These are phyloP conservation scores for Sordaria brevicollis DNA, from an alignment of 495 filamentous ascomycete species.

Conservation along the genomic window DNA sequence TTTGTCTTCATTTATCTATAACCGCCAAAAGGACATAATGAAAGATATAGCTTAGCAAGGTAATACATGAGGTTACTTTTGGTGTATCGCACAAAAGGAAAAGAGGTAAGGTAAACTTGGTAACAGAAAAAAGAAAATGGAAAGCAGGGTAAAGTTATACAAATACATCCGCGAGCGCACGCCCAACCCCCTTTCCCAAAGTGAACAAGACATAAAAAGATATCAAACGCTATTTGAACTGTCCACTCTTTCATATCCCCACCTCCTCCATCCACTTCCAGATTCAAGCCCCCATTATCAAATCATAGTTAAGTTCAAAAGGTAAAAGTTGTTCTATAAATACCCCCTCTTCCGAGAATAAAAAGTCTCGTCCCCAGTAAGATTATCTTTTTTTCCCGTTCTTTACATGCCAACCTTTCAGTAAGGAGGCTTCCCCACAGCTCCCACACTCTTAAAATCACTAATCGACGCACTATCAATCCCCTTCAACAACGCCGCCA, in stretches of 20 bases:
- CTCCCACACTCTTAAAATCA: constrained; percentile 15
- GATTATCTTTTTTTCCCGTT: not conserved
- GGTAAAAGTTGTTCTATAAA: not conserved
- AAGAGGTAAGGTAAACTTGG: not conserved
- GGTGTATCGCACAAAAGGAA: not conserved
- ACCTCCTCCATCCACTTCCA: not conserved
- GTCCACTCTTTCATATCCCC: no score
- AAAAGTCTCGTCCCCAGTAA: not conserved
- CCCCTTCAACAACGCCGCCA: constrained; percentile 34
- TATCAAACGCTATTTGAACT: not conserved
- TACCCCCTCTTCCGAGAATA: not conserved
- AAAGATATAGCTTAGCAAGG: not conserved
- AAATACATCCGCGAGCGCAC: not conserved
- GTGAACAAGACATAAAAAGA: not conserved
- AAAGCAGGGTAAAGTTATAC: not conserved
- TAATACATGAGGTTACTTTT: not conserved
- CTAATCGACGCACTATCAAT: constrained; percentile 35
- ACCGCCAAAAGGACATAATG: not conserved
- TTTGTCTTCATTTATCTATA: not conserved
- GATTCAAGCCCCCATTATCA: not conserved
- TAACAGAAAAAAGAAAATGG: not conserved
- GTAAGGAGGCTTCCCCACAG: constrained; percentile 30
- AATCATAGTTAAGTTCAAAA: not conserved
- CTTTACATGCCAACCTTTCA: constrained; percentile 15
- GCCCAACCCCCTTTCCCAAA: not conserved